Conservation (phyloP, 768 basidiomycete genomes). For the Lactarius sp. region DNA sequence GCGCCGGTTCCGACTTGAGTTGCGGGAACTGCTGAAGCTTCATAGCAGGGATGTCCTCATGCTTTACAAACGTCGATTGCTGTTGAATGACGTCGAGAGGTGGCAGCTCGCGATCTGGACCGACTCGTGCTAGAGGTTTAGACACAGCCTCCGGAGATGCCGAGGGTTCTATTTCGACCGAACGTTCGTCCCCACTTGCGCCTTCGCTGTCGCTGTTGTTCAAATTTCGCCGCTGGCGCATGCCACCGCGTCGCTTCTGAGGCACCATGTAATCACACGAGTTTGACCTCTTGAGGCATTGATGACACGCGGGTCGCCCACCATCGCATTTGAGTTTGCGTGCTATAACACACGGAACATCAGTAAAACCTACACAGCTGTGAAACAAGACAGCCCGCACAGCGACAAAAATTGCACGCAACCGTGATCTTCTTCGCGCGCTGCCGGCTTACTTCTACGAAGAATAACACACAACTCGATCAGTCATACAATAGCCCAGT, state of each 20-base stretch:
- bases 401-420: constrained; percentile 88
- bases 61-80: constrained; percentile 9
- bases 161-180: constrained; percentile 43
- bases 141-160: constrained; percentile 48
- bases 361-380: constrained; percentile 24
- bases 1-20: constrained; percentile 27
- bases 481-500: constrained; percentile 19
- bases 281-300: constrained; percentile 74
- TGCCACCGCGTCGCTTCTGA: constrained; percentile 64
- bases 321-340: constrained; percentile 89
- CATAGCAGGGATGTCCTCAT: constrained; percentile 12
- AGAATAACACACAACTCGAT: constrained; percentile 22
- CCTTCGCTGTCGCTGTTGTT: constrained; percentile 46
- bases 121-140: constrained; percentile 25
- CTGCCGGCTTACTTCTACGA: constrained; percentile 53
- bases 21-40: constrained; percentile 17
- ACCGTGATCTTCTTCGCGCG: constrained; percentile 84
- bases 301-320: constrained; percentile 74
- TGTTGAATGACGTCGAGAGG: constrained; percentile 14
- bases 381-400: constrained; percentile 43
- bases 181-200: constrained; percentile 52
- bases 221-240: constrained; percentile 38
- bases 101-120: constrained; percentile 27
- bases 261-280: constrained; percentile 76
- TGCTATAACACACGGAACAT: constrained; percentile 40